phyloP scores from a whole-genome alignment of 148 eudicot species.

The Vaccinium macrocarpon region DNA sequence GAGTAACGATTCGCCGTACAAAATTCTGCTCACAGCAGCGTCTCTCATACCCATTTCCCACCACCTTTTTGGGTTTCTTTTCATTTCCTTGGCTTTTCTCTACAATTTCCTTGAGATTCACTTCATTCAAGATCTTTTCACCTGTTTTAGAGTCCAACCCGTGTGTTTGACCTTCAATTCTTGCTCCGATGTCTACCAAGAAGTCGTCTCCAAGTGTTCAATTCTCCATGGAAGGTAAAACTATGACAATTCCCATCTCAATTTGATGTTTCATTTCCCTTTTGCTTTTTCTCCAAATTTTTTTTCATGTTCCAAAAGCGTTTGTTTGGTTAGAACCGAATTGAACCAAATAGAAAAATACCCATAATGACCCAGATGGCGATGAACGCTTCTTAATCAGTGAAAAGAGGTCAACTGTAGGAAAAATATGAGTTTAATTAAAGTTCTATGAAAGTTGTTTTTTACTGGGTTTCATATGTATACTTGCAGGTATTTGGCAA shows the following conservation, averaged over 20 bases:
- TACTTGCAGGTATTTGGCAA: slow-evolving; percentile 63
- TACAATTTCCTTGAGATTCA: slow-evolving; percentile 70
- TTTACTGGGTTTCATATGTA: background rate
- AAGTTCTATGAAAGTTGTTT: too few relatives aligned
- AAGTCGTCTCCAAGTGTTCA: slow-evolving; percentile 75
- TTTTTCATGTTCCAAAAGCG: background rate
- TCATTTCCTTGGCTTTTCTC: slow-evolving; percentile 26
- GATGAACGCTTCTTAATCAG: background rate
- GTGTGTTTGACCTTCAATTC: slow-evolving; percentile 54
- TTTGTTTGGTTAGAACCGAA: background rate
- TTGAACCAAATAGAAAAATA: background rate
- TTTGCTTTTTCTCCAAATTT: background rate
- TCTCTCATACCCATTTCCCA: slow-evolving; percentile 56
- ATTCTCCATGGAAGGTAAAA: slow-evolving; percentile 71
- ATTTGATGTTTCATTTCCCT: background rate
- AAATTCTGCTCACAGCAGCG: slow-evolving; percentile 39
- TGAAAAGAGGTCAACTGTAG: background rate
- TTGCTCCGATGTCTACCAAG: slow-evolving; percentile 50
- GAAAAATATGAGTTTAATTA: background rate
- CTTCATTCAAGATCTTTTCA: slow-evolving; percentile 52
- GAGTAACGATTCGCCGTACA: slow-evolving; percentile 41
- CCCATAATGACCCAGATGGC: background rate
- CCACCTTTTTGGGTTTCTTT: slow-evolving; percentile 36
- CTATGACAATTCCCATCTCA: background rate
- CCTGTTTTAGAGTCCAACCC: slow-evolving; percentile 69